These are phyloP conservation scores for Cytidiella melzeri DNA, from an alignment of 768 basidiomycete species.

Conservation along the genomic window DNA sequence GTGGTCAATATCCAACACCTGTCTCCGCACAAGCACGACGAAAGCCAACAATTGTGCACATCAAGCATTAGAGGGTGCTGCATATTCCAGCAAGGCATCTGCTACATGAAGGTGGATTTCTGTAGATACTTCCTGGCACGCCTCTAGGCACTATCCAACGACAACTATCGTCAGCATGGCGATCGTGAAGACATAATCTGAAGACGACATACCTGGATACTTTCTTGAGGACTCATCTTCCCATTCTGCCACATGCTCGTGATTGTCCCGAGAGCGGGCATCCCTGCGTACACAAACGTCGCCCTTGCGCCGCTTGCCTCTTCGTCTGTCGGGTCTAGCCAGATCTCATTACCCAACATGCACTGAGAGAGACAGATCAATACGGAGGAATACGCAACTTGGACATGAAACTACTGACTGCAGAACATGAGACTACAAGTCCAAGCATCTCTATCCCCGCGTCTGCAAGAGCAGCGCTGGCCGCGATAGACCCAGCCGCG, in stretches of 20 bases:
- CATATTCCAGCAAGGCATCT: slow-evolving; percentile 53
- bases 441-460: slow-evolving; percentile 92
- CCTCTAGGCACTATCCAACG: slow-evolving; percentile 54
- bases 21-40: too few species aligned
- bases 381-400: slow-evolving; percentile 9
- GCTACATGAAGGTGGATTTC: slow-evolving; percentile 75
- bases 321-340: slow-evolving; percentile 76
- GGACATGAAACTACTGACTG: slow-evolving; percentile 39
- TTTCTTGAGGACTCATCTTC: slow-evolving; percentile 45
- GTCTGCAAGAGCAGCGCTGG: slow-evolving; percentile 85
- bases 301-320: slow-evolving; percentile 57
- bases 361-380: slow-evolving; percentile 35
- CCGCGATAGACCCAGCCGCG: slow-evolving; percentile 81
- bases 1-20: too few species aligned
- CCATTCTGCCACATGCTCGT: slow-evolving; percentile 89
- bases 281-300: slow-evolving; percentile 71
- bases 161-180: slow-evolving; percentile 4
- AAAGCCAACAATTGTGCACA: too few species aligned
- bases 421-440: slow-evolving; percentile 77
- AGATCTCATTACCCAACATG: slow-evolving; percentile 48
- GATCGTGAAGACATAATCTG: neutral
- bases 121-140: slow-evolving; percentile 62
- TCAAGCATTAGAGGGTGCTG: slow-evolving; percentile 5
- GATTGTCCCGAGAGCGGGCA: slow-evolving; percentile 82
- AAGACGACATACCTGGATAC: slow-evolving; percentile 44